Evolutionary conservation across 2,329 filamentous ascomycete species (phyloP).

Genomic region (Thielaviopsis populi): DNA sequence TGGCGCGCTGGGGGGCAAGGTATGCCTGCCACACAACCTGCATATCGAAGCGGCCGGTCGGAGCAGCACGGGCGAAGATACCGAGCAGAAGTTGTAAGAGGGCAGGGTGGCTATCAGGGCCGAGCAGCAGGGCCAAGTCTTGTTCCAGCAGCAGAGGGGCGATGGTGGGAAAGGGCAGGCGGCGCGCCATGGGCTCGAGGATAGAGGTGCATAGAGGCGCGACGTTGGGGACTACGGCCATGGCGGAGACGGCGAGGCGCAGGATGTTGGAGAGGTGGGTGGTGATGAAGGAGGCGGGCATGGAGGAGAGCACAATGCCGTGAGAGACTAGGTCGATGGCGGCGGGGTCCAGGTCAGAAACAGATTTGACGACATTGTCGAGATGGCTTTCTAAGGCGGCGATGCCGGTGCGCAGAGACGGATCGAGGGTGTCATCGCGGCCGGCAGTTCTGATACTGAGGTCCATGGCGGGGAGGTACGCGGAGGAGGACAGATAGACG

Average conservation of each 20-base stretch:
- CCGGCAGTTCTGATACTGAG: conserved; percentile 1
- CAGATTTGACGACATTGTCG: background rate
- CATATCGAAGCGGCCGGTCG: conserved; percentile 1
- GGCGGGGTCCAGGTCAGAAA: background rate
- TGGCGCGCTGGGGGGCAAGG: background rate
- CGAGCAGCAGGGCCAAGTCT: conserved; percentile 5
- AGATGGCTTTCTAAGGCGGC: conserved; percentile 10
- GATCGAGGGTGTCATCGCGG: conserved; percentile 9
- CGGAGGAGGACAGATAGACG: background rate
- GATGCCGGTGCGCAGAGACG: conserved; percentile 12
- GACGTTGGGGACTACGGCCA: conserved; percentile 5
- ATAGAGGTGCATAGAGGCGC: conserved; percentile 7
- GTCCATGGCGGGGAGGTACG: background rate
- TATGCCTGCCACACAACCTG: conserved; percentile 5
- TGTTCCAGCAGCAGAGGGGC: conserved; percentile 8
- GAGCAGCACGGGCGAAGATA: background rate
- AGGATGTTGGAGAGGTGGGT: conserved; percentile 10
- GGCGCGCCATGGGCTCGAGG: conserved; percentile 1
- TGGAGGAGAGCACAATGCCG: background rate
- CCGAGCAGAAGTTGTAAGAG: conserved; percentile 8
- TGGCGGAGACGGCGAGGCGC: conserved; percentile 8
- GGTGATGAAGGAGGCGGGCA: conserved; percentile 6
- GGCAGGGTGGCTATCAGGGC: background rate
- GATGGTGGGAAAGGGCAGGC: conserved; percentile 7
- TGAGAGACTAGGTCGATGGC: conserved; percentile 2